These are phyloP conservation scores for Fusarium subtropicale DNA, from an alignment of 2,329 filamentous ascomycete genomes.

Conservation along the genomic window DNA sequence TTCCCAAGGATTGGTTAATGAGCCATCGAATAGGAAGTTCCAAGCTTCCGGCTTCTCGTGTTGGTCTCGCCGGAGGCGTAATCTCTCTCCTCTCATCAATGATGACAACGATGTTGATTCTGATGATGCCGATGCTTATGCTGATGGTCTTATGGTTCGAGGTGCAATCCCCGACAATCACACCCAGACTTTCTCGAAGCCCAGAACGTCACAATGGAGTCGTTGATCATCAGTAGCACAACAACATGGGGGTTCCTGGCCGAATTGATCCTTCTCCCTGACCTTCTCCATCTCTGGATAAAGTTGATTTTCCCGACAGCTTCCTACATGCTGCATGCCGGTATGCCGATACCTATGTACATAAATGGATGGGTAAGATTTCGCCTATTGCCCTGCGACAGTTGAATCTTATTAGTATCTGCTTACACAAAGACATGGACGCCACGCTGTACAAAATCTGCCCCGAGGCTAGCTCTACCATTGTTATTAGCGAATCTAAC, in stretches of 20 bases:
- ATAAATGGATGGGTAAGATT: constrained; percentile 2
- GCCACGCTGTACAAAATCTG: constrained; percentile 9
- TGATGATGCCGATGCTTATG: constrained; percentile 4
- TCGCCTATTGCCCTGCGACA: background rate
- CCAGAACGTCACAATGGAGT: constrained; percentile 22
- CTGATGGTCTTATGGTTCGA: constrained; percentile 32
- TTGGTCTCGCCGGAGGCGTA: constrained; percentile 30
- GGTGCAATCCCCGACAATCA: constrained; percentile 14
- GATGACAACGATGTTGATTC: background rate
- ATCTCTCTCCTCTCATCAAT: constrained; percentile 38
- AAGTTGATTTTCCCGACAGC: constrained; percentile 1
- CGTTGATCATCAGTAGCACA: constrained; percentile 30
- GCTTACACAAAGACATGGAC: constrained; percentile 2
- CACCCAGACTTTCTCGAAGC: constrained; percentile 6
- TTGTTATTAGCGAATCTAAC: constrained; percentile 24
- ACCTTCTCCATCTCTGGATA: background rate
- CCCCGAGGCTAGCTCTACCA: constrained; percentile 10
- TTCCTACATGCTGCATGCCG: constrained; percentile 2
- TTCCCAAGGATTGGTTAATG: constrained; percentile 26
- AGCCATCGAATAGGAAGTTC: constrained; percentile 38
- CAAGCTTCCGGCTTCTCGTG: constrained; percentile 18
- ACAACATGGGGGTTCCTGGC: constrained; percentile 22
- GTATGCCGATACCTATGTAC: background rate
- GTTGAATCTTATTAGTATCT: background rate
- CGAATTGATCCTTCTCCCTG: background rate